Conservation (phyloP, 805 yeast genomes). For the Scheffersomyces stipitis region DNA sequence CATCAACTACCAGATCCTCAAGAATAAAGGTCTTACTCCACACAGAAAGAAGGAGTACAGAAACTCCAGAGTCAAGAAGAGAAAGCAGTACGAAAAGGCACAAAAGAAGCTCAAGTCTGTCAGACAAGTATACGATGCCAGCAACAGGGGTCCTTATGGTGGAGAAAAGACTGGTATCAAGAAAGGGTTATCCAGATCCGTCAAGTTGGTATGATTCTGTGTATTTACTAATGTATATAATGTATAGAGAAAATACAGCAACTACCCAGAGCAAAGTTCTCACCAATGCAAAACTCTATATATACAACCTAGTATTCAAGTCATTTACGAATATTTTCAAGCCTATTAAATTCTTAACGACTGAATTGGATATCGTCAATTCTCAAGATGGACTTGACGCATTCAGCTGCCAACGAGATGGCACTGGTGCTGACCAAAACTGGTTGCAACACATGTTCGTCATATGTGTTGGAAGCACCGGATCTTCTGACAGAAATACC, state of each 20-base stretch:
- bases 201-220: constrained; percentile 52
- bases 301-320: no score
- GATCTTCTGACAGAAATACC: constrained; percentile 95
- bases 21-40: constrained; percentile 95
- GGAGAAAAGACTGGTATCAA: constrained; percentile 98
- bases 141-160: constrained; percentile 68
- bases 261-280: no score
- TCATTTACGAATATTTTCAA: no score
- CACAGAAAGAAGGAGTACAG: constrained; percentile 91
- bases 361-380: constrained; percentile 96
- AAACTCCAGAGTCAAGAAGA: constrained; percentile 96
- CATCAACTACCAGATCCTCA: constrained; percentile 87
- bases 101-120: constrained; percentile 89
- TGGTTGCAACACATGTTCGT: constrained; percentile 96
- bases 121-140: constrained; percentile 82
- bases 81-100: constrained; percentile 93
- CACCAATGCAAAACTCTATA: no score
- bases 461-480: constrained; percentile 85
- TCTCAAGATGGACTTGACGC: constrained; percentile 92
- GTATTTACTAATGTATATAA: not conserved
- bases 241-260: not conserved
- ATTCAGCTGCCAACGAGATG: constrained; percentile 90
- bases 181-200: constrained; percentile 87
- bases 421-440: constrained; percentile 94
- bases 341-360: no score